Conservation (phyloP, 768 basidiomycete species). For the Trametes cubensis region DNA sequence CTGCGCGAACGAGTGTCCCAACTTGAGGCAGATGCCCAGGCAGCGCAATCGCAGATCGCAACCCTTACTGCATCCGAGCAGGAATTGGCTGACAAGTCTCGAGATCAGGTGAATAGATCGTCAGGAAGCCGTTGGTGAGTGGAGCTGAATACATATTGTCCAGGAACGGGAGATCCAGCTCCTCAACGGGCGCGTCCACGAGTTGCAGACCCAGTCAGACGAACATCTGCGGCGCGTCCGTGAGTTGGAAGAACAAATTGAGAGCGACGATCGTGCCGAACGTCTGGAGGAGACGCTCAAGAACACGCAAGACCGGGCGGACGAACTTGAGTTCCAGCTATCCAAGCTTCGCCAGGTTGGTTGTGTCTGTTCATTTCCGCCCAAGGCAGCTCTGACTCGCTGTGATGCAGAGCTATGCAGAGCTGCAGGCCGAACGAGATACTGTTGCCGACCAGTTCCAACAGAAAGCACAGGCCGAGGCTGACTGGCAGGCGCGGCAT, state of each 20-base stretch:
- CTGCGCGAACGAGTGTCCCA: slow-evolving; percentile 41
- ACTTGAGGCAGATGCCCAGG: slow-evolving; percentile 44
- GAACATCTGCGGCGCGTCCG: slow-evolving; percentile 60
- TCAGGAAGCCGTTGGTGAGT: background rate
- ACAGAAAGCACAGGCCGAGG: slow-evolving; percentile 45
- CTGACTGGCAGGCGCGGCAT: slow-evolving; percentile 51
- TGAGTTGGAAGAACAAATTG: slow-evolving; percentile 80
- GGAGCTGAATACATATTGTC: background rate
- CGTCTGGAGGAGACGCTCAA: slow-evolving; percentile 70
- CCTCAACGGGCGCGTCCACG: slow-evolving; percentile 53
- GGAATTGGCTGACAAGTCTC: slow-evolving; percentile 49
- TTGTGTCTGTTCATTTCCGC: background rate
- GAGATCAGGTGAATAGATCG: slow-evolving; percentile 51
- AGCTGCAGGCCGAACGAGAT: slow-evolving; percentile 66
- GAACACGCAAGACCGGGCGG: slow-evolving; percentile 79
- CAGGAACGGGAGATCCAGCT: slow-evolving; percentile 80
- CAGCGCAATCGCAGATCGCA: slow-evolving; percentile 42
- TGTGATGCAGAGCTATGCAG: slow-evolving; percentile 50
- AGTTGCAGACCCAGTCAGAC: slow-evolving; percentile 55
- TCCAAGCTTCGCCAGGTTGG: slow-evolving; percentile 77
- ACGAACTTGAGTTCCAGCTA: slow-evolving; percentile 82
- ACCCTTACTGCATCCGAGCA: slow-evolving; percentile 55
- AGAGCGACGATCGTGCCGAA: slow-evolving; percentile 82
- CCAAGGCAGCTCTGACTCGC: background rate
- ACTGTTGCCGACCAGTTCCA: slow-evolving; percentile 51